These are phyloP conservation scores for Hyaloperonospora brassicae DNA, from an alignment of 352 stramenopile species.

Conservation along the genomic window DNA sequence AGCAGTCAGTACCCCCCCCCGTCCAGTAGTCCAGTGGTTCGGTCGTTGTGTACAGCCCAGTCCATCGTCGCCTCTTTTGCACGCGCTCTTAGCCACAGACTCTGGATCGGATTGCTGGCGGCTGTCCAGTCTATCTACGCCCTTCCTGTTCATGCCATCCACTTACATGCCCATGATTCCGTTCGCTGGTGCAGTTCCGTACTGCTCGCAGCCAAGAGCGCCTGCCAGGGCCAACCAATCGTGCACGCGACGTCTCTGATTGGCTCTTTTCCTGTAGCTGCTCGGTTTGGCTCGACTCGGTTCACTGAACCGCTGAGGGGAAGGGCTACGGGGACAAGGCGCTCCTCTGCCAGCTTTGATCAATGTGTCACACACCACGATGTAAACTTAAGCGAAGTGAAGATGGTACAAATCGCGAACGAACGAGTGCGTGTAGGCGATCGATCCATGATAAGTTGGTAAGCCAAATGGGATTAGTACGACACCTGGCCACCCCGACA, in stretches of 20 bases:
- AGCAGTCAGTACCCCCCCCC: conserved; percentile 13
- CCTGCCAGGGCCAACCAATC: conserved; percentile 70
- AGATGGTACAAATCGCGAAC: not conserved
- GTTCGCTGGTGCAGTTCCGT: conserved; percentile 82
- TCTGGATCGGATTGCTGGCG: not conserved
- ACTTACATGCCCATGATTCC: conserved; percentile 84
- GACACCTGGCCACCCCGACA: no score
- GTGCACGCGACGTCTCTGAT: conserved; percentile 33
- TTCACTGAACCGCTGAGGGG: conserved; percentile 27
- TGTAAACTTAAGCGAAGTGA: not conserved
- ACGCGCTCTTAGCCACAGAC: not conserved
- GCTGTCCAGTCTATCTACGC: not conserved
- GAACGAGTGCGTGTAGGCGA: no score
- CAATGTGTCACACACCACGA: conserved; percentile 3
- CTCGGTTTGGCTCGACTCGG: conserved; percentile 26
- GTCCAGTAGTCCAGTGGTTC: not conserved
- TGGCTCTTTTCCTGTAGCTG: conserved; percentile 15
- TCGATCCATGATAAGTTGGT: no score
- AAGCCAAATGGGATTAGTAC: no score
- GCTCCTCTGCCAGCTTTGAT: not conserved
- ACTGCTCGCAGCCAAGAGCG: conserved; percentile 51
- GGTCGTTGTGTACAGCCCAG: no score
- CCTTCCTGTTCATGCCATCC: conserved; percentile 5
- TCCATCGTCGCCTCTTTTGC: not conserved
- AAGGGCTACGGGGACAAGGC: conserved; percentile 11